phyloP scores from a whole-genome alignment of 2,329 filamentous ascomycete species.

The Laburnicola sp. region DNA sequence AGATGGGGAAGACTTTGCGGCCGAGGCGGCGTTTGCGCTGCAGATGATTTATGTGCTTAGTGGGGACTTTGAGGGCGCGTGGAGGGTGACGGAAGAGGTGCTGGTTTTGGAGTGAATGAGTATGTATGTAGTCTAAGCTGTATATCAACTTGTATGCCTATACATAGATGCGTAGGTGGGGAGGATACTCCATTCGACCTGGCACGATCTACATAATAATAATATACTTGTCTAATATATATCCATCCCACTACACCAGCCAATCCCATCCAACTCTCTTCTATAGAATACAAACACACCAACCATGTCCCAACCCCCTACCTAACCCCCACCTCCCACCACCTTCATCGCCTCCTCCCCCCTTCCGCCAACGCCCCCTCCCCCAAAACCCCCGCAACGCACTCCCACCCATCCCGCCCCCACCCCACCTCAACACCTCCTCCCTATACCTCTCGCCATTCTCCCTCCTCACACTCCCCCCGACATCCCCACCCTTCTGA shows the following conservation, averaged over 20 bases:
- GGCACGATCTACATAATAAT: no score
- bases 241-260: no score
- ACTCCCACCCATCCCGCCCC: conserved; percentile 88
- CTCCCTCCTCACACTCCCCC: conserved; percentile 67
- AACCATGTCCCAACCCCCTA: no score
- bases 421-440: conserved; percentile 85
- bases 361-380: conserved; percentile 70
- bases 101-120: conserved; percentile 48
- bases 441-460: conserved; percentile 84
- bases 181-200: no score
- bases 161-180: no score
- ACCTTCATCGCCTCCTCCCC: conserved; percentile 86
- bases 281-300: no score
- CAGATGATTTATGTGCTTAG: conserved; percentile 67
- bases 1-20: conserved; percentile 61
- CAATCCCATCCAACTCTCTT: no score
- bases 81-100: conserved; percentile 62
- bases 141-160: no score
- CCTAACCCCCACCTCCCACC: conserved; percentile 87
- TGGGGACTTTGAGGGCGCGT: conserved; percentile 65
- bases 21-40: conserved; percentile 75
- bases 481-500: conserved; percentile 54
- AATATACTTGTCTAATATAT: no score
- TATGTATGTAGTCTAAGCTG: no score
- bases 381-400: conserved; percentile 65